A percentile compares a stretch with the other conserved stretches of the same genome.
Evolutionary conservation across 2,329 filamentous ascomycete species (phyloP).

Genomic region (Pseudohalonectria lignicola): DNA sequence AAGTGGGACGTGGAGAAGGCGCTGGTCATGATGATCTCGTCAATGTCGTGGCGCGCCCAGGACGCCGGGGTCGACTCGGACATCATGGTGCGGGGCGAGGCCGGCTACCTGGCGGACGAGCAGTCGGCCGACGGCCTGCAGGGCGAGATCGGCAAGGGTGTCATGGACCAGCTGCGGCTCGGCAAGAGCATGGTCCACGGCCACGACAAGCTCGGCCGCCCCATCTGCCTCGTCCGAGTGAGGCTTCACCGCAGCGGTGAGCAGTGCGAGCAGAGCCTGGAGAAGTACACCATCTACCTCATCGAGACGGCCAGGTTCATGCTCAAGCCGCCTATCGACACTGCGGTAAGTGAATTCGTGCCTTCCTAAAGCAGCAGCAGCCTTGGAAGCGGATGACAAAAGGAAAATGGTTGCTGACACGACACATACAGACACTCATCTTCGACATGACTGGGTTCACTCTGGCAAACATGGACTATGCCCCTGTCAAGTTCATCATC

Average conservation of each 20-base stretch:
- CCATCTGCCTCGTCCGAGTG: constrained; percentile 77
- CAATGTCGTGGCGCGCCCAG: constrained; percentile 78
- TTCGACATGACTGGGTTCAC: constrained; percentile 96
- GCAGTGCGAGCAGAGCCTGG: constrained; percentile 70
- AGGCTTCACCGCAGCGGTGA: constrained; percentile 73
- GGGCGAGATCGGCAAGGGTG: constrained; percentile 54
- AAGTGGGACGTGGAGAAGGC: constrained; percentile 96
- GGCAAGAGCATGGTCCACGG: constrained; percentile 93
- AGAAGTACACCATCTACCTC: constrained; percentile 83
- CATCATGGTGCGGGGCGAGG: constrained; percentile 68
- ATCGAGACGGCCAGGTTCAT: constrained; percentile 92
- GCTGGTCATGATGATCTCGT: constrained; percentile 86
- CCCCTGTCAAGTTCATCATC: constrained; percentile 98
- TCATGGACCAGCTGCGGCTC: constrained; percentile 72
- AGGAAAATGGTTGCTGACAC: too few species aligned
- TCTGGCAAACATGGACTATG: constrained; percentile 96
- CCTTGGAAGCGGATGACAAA: too few species aligned
- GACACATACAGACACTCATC: constrained; percentile 60
- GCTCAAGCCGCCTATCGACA: constrained; percentile 71
- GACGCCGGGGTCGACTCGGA: constrained; percentile 86
- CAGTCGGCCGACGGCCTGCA: constrained; percentile 51
- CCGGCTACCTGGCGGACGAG: background rate
- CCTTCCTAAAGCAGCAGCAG: background rate
- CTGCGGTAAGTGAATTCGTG: constrained; percentile 55
- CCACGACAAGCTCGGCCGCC: constrained; percentile 69